Base-by-base conservation (phyloP, 2,329 filamentous ascomycete species). In the Neospermospora avenae region DNA sequence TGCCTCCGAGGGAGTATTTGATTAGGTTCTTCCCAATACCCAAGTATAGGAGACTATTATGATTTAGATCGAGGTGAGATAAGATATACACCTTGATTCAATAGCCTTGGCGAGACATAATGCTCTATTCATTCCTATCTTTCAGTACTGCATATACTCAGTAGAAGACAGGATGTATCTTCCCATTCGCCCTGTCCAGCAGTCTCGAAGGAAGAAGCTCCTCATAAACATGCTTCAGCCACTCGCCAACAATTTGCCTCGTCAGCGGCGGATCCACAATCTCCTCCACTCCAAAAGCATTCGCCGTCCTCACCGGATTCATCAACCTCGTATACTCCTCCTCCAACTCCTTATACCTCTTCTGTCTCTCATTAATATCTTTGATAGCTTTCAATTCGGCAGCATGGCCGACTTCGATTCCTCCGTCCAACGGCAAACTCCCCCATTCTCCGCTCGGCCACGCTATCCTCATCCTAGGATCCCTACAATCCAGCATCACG, bases 361-460 rank as follows among this genome's bases (percentile, higher is more conserved):
- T 77, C 18, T 77, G 78, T 62, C 81, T 79, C 35, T 76, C 73
- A 0, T 82, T 82, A 25, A 76, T 68, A 56, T 78, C 79, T 59
- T 80, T 78, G 28, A 81, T 81, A 63, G 83, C 78, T 60, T 78
- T 81, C 61, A 87, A 70, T 65, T 87, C 84, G 58, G 81, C 80
- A 1, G 81, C 77, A 72, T 88, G 85, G 0, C 80, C 84, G 8
- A 86, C 84, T 65, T 88, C 84, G 35, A 88, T 86, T 0, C 85
- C 85, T 1, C 84, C 85, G 57, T 85, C 83, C 0, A 87, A 73
- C 0, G 85, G 85, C 4, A 88, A 69, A 13, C 80, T 84, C 0
- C 84, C 84, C 83, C 84, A 87, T 64, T 84, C 77, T 0, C 84
- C 84, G 37, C 78, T 82, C 0, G 85, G 85, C 85, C 85, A 88